Conservation (phyloP, 1,284 basidiomycete genomes). For the Grifola frondosa region DNA sequence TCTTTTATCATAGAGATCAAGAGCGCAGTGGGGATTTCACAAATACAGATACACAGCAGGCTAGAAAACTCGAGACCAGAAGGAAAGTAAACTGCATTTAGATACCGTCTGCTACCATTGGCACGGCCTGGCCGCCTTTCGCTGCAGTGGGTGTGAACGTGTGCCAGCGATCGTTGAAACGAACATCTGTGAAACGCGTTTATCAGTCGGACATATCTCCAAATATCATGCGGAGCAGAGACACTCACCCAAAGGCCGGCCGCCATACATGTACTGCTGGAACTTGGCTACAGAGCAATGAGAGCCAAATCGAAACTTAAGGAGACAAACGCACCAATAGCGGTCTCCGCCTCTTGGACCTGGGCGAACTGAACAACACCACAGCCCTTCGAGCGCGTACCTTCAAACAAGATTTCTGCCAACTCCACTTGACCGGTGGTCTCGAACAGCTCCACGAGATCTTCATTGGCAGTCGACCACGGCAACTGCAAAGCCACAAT, state of each 20-base stretch:
- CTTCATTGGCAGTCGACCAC: slow-evolving; percentile 99
- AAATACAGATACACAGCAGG: slow-evolving; percentile 13
- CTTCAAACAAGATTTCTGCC: slow-evolving; percentile 93
- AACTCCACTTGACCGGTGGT: slow-evolving; percentile 94
- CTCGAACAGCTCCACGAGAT: slow-evolving; percentile 96
- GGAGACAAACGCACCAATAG: slow-evolving; percentile 63
- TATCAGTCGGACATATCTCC: slow-evolving; percentile 3
- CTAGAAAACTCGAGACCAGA: slow-evolving; percentile 7
- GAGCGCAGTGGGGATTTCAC: background rate
- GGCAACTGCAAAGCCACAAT: slow-evolving; percentile 65
- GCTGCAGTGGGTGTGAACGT: slow-evolving; percentile 83
- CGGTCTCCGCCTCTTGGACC: slow-evolving; percentile 86
- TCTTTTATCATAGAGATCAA: background rate
- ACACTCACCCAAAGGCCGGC: slow-evolving; percentile 75
- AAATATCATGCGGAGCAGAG: background rate
- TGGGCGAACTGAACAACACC: slow-evolving; percentile 96
- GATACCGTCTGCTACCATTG: slow-evolving; percentile 27
- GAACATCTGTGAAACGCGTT: slow-evolving; percentile 62
- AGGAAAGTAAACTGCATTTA: slow-evolving; percentile 6
- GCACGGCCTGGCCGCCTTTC: slow-evolving; percentile 73
- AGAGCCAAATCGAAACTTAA: slow-evolving; percentile 1
- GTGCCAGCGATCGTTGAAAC: slow-evolving; percentile 92
- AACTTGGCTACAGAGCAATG: slow-evolving; percentile 69
- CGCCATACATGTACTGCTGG: slow-evolving; percentile 89
- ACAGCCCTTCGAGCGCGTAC: slow-evolving; percentile 86